phyloP scores from a whole-genome alignment of 768 basidiomycete species.

The Lactarius sp. region DNA sequence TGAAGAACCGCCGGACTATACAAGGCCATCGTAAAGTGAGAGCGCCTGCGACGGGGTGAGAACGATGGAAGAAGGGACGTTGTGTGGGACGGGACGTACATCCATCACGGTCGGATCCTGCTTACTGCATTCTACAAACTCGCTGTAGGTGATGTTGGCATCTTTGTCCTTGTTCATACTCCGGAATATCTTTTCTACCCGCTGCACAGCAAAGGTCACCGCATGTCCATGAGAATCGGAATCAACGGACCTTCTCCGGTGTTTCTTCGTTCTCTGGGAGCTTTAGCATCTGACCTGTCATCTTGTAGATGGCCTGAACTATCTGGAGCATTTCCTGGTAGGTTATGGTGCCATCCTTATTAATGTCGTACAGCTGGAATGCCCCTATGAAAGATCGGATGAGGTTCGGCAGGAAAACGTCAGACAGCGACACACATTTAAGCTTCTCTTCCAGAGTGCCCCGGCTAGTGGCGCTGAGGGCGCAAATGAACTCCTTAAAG shows the following conservation, averaged over 20 bases:
- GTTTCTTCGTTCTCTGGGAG: conserved; percentile 98
- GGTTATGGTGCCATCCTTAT: conserved; percentile 96
- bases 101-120: conserved; percentile 99
- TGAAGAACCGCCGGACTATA: conserved; percentile 38
- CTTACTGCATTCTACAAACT: conserved; percentile 97
- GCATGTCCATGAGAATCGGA: neutral
- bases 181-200: conserved; percentile 97
- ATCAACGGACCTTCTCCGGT: conserved; percentile 79
- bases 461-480: conserved; percentile 89
- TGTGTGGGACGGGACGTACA: conserved; percentile 40
- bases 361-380: conserved; percentile 98
- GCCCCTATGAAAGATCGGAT: conserved; percentile 64
- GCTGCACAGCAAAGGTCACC: conserved; percentile 43
- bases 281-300: conserved; percentile 99
- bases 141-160: conserved; percentile 87
- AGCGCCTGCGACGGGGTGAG: conserved; percentile 55
- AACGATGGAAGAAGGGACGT: conserved; percentile 13
- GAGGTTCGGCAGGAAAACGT: neutral
- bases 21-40: conserved; percentile 91
- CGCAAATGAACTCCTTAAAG: conserved; percentile 99
- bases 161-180: conserved; percentile 98
- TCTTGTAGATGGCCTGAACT: conserved; percentile 97
- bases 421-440: conserved; percentile 62
- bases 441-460: conserved; percentile 96
- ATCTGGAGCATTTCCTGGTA: conserved; percentile 99